Conservation (phyloP, 768 basidiomycete species). For the Lanmaoa rubissima region DNA sequence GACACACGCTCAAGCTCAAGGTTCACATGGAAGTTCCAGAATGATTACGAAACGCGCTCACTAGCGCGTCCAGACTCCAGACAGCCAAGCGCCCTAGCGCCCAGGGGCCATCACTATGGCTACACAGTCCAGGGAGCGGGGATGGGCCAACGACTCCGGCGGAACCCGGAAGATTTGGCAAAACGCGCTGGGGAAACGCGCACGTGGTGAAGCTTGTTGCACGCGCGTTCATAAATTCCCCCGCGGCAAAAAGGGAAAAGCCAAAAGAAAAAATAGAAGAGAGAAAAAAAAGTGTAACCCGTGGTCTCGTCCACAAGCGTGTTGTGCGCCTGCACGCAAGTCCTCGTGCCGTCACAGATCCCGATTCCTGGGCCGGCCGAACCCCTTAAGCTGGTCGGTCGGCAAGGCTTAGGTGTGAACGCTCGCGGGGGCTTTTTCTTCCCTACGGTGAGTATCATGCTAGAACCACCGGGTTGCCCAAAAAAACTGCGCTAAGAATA, state of each 20-base stretch:
- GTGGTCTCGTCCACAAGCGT: background rate
- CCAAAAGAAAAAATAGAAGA: background rate
- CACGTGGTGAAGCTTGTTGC: background rate
- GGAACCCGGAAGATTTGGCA: background rate
- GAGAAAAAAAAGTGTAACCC: background rate
- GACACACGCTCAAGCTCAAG: background rate
- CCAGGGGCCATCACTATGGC: background rate
- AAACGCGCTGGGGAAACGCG: background rate
- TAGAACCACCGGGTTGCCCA: background rate
- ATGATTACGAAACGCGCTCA: background rate
- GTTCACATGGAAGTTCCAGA: background rate
- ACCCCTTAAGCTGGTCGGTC: background rate
- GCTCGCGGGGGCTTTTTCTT: conserved; percentile 10
- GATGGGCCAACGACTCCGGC: background rate
- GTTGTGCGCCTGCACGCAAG: background rate
- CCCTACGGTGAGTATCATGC: background rate
- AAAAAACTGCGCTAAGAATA: background rate
- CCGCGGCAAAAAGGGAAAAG: conserved; percentile 1
- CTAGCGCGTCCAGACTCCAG: background rate
- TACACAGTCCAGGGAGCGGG: background rate
- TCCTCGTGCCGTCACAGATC: background rate
- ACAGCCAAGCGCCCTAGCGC: background rate
- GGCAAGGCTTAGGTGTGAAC: conserved; percentile 2
- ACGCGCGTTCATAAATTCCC: background rate
- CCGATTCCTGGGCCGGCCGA: background rate